These are phyloP conservation scores for Stagonosporopsis cucurbitacearum DNA, from an alignment of 2,329 filamentous ascomycete genomes.

Conservation along the genomic window DNA sequence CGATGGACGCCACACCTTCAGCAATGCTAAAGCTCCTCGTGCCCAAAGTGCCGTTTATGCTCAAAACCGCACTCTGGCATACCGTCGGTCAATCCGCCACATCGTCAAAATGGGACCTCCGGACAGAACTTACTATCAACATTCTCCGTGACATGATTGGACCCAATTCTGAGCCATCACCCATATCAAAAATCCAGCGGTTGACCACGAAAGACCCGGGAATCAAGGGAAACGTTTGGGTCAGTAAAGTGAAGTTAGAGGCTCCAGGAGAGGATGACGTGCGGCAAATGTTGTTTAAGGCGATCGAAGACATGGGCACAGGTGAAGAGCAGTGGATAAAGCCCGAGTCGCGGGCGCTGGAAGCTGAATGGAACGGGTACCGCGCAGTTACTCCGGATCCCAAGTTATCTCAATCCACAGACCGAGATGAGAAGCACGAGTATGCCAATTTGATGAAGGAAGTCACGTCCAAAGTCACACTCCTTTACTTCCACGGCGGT, in stretches of 20 bases:
- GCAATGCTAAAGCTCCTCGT: conserved; percentile 42
- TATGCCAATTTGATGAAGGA: conserved; percentile 73
- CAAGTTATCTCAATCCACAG: conserved; percentile 58
- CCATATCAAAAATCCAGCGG: conserved; percentile 60
- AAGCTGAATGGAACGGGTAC: conserved; percentile 80
- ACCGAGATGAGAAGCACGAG: conserved; percentile 67
- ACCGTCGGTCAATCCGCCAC: conserved; percentile 71
- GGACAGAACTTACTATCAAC: conserved; percentile 73
- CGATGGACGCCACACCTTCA: conserved; percentile 47
- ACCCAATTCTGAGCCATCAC: conserved; percentile 27
- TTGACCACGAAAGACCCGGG: conserved; percentile 67
- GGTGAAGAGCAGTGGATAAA: conserved; percentile 40
- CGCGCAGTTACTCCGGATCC: conserved; percentile 57
- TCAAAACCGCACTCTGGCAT: conserved; percentile 69
- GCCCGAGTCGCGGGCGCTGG: conserved; percentile 63
- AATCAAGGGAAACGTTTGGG: conserved; percentile 82
- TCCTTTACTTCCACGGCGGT: conserved; percentile 79
- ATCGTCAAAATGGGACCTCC: conserved; percentile 78
- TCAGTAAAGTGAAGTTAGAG: conserved; percentile 72
- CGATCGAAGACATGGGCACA: conserved; percentile 62
- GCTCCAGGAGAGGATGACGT: conserved; percentile 60
- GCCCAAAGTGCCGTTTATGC: conserved; percentile 62
- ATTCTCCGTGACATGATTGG: conserved; percentile 64
- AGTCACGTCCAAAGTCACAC: conserved; percentile 65
- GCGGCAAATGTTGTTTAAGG: conserved; percentile 63